These are phyloP conservation scores for Trichoderma semiorbis DNA, from an alignment of 2,329 filamentous ascomycete species.

Conservation along the genomic window DNA sequence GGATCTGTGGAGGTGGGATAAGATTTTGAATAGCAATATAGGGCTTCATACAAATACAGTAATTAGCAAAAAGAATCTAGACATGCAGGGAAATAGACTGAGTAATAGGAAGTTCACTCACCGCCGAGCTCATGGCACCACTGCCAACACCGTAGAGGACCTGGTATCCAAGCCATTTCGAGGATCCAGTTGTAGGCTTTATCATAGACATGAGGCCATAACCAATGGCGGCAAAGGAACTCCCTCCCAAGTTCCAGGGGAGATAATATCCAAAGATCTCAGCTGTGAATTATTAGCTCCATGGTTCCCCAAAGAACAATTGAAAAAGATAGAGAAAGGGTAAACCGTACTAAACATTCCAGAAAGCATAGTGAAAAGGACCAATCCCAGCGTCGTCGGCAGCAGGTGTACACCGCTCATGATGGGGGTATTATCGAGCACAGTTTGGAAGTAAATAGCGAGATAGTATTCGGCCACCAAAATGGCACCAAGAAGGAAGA, in stretches of 20 bases:
- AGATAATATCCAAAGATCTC: slow-evolving; percentile 38
- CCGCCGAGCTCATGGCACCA: slow-evolving; percentile 43
- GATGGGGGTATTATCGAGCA: slow-evolving; percentile 33
- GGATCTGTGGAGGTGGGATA: slow-evolving; percentile 40
- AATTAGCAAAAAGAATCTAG: background rate
- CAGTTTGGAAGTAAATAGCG: slow-evolving; percentile 50
- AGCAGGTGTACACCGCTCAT: slow-evolving; percentile 29
- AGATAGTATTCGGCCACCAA: slow-evolving; percentile 38
- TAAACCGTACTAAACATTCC: slow-evolving; percentile 27
- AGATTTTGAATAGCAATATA: slow-evolving; percentile 36
- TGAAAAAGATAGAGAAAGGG: background rate
- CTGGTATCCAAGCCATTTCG: slow-evolving; percentile 32
- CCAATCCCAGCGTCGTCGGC: slow-evolving; percentile 28
- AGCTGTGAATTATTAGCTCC: slow-evolving; percentile 35
- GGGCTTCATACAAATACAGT: background rate
- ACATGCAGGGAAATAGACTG: background rate
- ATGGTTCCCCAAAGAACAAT: too few species aligned
- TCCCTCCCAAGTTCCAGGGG: slow-evolving; percentile 27
- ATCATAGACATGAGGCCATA: slow-evolving; percentile 42
- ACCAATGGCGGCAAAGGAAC: slow-evolving; percentile 29
- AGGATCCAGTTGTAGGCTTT: slow-evolving; percentile 19
- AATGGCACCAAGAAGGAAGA: background rate
- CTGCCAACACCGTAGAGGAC: slow-evolving; percentile 42
- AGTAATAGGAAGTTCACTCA: background rate
- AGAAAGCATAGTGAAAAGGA: slow-evolving; percentile 28